Evolutionary conservation across 1,284 basidiomycete genomes (phyloP).

Genomic region (Rhodotorula sp.): DNA sequence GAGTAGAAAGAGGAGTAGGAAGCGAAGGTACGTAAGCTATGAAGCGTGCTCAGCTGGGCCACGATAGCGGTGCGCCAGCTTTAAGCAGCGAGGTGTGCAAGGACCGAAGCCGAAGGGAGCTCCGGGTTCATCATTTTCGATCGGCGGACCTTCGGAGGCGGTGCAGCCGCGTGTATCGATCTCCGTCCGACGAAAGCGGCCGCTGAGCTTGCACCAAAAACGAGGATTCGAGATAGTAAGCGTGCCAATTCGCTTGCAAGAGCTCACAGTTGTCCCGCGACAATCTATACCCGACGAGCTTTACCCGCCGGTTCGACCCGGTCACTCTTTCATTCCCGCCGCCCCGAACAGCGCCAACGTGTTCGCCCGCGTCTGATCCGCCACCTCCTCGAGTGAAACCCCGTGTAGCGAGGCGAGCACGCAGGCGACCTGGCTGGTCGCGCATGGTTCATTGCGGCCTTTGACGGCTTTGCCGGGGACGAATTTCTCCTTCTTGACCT

Average conservation of each 20-base stretch:
- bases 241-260: not conserved
- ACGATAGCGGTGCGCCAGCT: too few relatives aligned
- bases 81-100: not conserved
- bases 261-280: too few relatives aligned
- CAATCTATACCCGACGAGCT: too few relatives aligned
- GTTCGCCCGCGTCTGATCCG: conserved; percentile 65
- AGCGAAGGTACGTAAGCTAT: not conserved
- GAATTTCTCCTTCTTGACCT: conserved; percentile 68
- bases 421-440: conserved; percentile 73
- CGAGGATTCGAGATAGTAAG: not conserved
- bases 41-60: too few relatives aligned
- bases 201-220: not conserved
- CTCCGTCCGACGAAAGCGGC: not conserved
- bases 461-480: conserved; percentile 66
- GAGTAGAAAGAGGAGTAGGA: not conserved
- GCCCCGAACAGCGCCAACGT: conserved; percentile 62
- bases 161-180: not conserved
- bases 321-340: conserved; percentile 7
- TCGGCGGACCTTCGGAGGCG: not conserved
- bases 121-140: not conserved
- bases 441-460: conserved; percentile 75
- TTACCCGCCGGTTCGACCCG: too few relatives aligned
- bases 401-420: conserved; percentile 64
- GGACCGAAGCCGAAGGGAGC: not conserved
- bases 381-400: conserved; percentile 60